These are phyloP conservation scores for Xylaria acuta DNA, from an alignment of 495 filamentous ascomycete species.

Conservation along the genomic window DNA sequence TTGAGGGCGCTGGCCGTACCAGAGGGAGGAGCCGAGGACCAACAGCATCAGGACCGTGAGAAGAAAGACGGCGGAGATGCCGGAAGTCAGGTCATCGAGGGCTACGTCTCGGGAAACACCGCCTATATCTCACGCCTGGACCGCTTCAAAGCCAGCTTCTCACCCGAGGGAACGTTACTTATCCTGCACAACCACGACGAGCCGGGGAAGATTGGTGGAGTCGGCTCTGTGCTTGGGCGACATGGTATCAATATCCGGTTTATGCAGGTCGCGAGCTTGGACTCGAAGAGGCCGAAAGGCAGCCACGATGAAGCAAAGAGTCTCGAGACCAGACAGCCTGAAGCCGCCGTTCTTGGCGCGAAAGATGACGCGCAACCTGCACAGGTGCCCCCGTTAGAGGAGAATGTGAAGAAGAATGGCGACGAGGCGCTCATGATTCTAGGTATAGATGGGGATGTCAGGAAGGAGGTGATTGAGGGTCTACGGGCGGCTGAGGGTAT, in stretches of 20 bases:
- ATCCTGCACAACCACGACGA: constrained; percentile 75
- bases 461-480: constrained; percentile 58
- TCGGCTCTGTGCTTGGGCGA: constrained; percentile 66
- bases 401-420: constrained; percentile 24
- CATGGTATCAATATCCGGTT: constrained; percentile 72
- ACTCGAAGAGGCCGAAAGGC: constrained; percentile 44
- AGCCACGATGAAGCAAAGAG: neutral
- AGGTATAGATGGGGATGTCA: constrained; percentile 65
- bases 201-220: constrained; percentile 75
- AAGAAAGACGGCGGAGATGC: constrained; percentile 20
- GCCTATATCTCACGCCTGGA: constrained; percentile 70
- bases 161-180: constrained; percentile 67
- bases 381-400: constrained; percentile 18
- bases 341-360: constrained; percentile 27
- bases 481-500: constrained; percentile 64
- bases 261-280: constrained; percentile 68
- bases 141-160: constrained; percentile 67
- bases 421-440: constrained; percentile 76
- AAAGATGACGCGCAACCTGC: neutral
- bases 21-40: neutral
- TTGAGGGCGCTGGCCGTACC: constrained; percentile 43
- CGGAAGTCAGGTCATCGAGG: constrained; percentile 64
- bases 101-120: constrained; percentile 64
- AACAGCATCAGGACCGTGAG: neutral
- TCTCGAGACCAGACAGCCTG: constrained; percentile 29